Evolutionary conservation across 176 grass and related monocot species (phyloP), one percentile per base, ranked within the genome.

Genomic region (Eleusine coracana): DNA sequence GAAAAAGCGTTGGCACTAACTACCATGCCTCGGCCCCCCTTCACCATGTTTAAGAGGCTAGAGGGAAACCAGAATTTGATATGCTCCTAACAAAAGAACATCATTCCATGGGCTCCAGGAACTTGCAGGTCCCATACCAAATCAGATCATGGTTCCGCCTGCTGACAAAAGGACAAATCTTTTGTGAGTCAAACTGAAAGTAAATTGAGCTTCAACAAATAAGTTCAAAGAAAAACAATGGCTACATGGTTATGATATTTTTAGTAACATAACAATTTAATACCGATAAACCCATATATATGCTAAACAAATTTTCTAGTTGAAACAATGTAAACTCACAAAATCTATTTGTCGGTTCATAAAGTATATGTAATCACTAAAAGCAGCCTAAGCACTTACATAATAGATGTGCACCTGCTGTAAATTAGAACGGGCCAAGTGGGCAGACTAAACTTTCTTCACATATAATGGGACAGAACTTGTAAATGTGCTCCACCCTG

Each of bases 391-490:
- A 77, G 3, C 46, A 65, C 28, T 64, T 49, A 12, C 8, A 31
- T 28, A 78, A 16, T 12, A 49, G 10, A 28, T n/a, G 39, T 45
- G 14, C 42, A 49, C 25, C 27, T 78, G 66, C 44, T 27, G 1
- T 11, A 49, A 48, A 56, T 41, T 75, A 84, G 11, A 7, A 34
- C 0, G 11, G 62, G 48, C 48, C 38, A 34, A n/a, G 74, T 7
- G 62, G 82, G 49, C 48, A 68, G 73, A 84, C 73, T 44, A 84
- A 84, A 68, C 82, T 84, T 84, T 76, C 82, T 45, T 76, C 48
- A 50, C 61, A 84, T n/a, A 84, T 66, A 75, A 84, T 68, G 54
- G 72, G 63, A 29, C 50, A 44, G 6, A 76, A 44, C 39, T 76
- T 84, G 7, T 1, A 4, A 2, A 0, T 2, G 7, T 68, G 25